Conservation (phyloP, 1,139 yeast genomes). For the Zygosaccharomyces sapae region DNA sequence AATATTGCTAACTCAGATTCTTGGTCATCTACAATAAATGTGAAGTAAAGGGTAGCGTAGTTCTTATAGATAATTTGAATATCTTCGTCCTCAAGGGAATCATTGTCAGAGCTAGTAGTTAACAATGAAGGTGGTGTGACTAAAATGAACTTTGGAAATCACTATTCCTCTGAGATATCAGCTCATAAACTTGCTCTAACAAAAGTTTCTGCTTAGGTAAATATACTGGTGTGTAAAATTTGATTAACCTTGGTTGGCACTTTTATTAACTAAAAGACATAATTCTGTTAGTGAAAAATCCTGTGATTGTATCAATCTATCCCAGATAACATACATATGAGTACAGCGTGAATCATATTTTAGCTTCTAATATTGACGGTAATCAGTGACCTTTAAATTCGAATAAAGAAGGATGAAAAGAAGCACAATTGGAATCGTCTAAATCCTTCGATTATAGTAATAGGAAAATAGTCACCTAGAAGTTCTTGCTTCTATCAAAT, state of each 20-base stretch:
- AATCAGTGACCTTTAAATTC: too few species aligned
- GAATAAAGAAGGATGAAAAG: too few species aligned
- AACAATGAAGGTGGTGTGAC: conserved; percentile 47
- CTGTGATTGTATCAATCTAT: not conserved
- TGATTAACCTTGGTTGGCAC: conserved; percentile 87
- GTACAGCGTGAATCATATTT: conserved; percentile 86
- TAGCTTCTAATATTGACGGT: too few species aligned
- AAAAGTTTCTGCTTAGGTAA: conserved; percentile 33
- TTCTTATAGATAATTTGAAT: conserved; percentile 90
- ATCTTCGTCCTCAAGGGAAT: conserved; percentile 63
- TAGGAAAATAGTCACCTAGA: too few species aligned
- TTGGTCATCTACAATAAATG: conserved; percentile 91
- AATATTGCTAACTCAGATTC: conserved; percentile 91
- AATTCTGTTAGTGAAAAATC: conserved; percentile 9
- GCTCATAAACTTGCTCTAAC: conserved; percentile 35
- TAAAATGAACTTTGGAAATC: conserved; percentile 33
- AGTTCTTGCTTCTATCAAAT: too few species aligned
- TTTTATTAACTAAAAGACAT: conserved; percentile 66
- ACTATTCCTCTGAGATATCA: conserved; percentile 30
- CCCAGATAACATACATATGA: conserved; percentile 59
- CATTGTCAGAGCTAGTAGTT: conserved; percentile 64
- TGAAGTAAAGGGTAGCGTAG: conserved; percentile 91
- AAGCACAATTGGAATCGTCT: too few species aligned
- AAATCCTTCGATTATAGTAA: too few species aligned
- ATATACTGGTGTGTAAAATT: conserved; percentile 83